These are phyloP conservation scores for Thermochaetoides dissita DNA, from an alignment of 2,329 filamentous ascomycete species.

Conservation along the genomic window DNA sequence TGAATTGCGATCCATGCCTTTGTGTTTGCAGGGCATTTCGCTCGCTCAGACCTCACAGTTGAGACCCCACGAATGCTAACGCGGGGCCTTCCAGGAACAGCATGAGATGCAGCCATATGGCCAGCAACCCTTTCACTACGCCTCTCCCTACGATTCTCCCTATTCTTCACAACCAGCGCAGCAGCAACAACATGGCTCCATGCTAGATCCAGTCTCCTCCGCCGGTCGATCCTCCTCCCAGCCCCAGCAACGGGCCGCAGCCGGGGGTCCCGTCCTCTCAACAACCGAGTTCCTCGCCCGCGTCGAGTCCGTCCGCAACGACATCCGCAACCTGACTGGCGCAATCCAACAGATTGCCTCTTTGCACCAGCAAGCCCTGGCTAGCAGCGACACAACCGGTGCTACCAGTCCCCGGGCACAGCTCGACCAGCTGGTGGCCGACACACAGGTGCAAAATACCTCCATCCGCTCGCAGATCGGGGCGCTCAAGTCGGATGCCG, in stretches of 20 bases:
- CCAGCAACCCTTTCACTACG: constrained; percentile 15
- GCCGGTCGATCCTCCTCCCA: neutral
- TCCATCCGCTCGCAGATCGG: constrained; percentile 69
- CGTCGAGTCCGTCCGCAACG: constrained; percentile 50
- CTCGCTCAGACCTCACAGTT: too few relatives aligned
- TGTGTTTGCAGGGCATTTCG: too few relatives aligned
- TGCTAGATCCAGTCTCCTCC: too few relatives aligned
- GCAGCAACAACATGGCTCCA: too few relatives aligned
- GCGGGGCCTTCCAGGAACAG: constrained; percentile 24
- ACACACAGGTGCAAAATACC: constrained; percentile 61
- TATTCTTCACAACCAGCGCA: too few relatives aligned
- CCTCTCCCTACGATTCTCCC: too few relatives aligned
- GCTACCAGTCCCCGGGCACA: constrained; percentile 27
- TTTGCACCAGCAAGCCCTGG: constrained; percentile 58
- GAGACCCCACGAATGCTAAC: constrained; percentile 1
- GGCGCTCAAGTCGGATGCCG: constrained; percentile 55
- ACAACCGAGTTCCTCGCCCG: constrained; percentile 56
- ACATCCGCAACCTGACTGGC: constrained; percentile 52
- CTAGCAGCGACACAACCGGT: constrained; percentile 40
- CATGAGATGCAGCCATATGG: constrained; percentile 44
- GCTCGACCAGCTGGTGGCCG: constrained; percentile 52
- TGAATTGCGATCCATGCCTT: too few relatives aligned
- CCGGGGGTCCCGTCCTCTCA: constrained; percentile 29
- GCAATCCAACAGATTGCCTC: constrained; percentile 54
- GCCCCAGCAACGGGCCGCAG: constrained; percentile 7